Base-by-base conservation (phyloP, 345 rosid species). In the Psidium friedrichsthalianum region DNA sequence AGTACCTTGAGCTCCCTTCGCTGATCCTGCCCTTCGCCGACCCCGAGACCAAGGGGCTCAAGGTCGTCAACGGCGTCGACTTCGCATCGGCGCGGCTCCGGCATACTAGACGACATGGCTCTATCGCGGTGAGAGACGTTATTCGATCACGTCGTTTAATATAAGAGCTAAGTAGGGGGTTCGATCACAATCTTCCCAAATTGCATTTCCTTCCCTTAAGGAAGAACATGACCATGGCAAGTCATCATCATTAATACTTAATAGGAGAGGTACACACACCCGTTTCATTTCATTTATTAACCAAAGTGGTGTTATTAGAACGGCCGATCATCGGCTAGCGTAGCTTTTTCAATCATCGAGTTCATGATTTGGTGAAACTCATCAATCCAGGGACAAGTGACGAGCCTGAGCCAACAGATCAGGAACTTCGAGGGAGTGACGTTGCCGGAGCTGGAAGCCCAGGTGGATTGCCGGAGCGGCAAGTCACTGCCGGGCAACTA, bases 41-140 rank as follows among this genome's bases (percentile, higher is more conserved):
- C 82, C 94, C 94, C 52, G 86, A 89, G 18, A 90, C 94, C 7
- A 89, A 84, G 84, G 92, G 92, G 24, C 36, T 6, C n/a, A 87
- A 51, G 36, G 87, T 89, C 29, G 40, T 90, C 57, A 84, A 88
- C 58, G 96, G 96, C 51, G 95, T 93, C 84, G 80, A 93, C 88
- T 93, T 81, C 74, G 95, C 95, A 59, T 94, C 94, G 57, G 95
- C n/a, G 90, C 58, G 92, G 91, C 86, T 93, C 96, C 11, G 95
- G 96, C 6, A 94, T 94, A 8, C 84, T 93, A 4, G 94, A 93
- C 59, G 91, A 90, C 16, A 91, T 8, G 96, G 96, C 84, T 89
- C 85, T 3, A 21, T 86, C 22, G 87, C 86, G 56, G 96, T 93
- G 82, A 88, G 88, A 61, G 6, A 9, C 20, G 11, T 5, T 40